A percentile compares a stretch with the other conserved stretches of the same genome.
Evolutionary conservation across 1,284 basidiomycete genomes (phyloP).

Genomic region (Fistulinella staudtii): DNA sequence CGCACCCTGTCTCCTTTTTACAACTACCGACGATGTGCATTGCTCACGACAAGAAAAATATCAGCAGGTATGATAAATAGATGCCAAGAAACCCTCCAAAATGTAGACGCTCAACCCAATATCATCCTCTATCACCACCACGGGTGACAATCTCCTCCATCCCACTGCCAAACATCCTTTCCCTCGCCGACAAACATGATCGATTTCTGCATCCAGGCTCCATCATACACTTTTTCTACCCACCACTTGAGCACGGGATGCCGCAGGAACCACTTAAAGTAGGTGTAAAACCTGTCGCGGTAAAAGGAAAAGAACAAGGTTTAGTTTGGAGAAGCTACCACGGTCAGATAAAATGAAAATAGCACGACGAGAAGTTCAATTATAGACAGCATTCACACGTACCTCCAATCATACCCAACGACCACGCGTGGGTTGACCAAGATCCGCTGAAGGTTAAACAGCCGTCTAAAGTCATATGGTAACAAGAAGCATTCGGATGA

Average conservation of each 20-base stretch:
- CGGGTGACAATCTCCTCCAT: slow-evolving; percentile 23
- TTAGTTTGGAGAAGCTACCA: not conserved
- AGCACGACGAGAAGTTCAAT: no score
- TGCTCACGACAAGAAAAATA: no score
- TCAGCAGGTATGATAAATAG: no score
- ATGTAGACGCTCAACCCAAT: no score
- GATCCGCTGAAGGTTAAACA: slow-evolving; percentile 37
- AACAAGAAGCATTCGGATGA: slow-evolving; percentile 53
- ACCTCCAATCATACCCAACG: slow-evolving; percentile 22
- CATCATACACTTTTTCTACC: slow-evolving; percentile 37
- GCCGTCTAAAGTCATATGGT: slow-evolving; percentile 51
- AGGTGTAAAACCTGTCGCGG: slow-evolving; percentile 35
- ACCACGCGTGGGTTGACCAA: slow-evolving; percentile 22
- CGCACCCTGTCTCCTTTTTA: no score
- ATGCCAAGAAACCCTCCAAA: no score
- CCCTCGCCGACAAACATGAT: slow-evolving; percentile 39
- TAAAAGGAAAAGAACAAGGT: not conserved
- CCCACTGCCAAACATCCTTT: slow-evolving; percentile 13
- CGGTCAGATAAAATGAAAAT: no score
- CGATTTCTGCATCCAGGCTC: slow-evolving; percentile 37
- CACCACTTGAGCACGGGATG: slow-evolving; percentile 45
- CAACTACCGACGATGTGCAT: no score
- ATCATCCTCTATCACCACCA: slow-evolving; percentile 6
- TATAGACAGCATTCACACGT: no score
- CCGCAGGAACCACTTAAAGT: slow-evolving; percentile 45